Evolutionary conservation across 2,329 filamentous ascomycete genomes (phyloP), one percentile per base, ranked within the genome.

Genomic region (Sporothrix variecibatus): DNA sequence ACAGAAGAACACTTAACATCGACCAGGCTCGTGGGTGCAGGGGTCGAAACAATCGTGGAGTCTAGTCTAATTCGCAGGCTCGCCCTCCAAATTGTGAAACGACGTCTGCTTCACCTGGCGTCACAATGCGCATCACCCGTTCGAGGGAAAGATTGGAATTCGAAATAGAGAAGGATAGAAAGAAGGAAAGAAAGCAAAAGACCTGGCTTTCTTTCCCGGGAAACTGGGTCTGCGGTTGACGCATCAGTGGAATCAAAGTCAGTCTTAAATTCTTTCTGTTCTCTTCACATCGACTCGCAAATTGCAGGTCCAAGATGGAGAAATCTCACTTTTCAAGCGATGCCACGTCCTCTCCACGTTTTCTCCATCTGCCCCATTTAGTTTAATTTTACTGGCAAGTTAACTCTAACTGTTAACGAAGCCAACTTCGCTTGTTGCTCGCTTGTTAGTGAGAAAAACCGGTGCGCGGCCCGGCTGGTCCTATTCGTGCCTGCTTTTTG

Each of bases 91-190:
- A 20, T 17, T 15, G 40, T 74, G 73, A 74, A 74, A 74, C 73
- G 11, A 26, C 12, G 49, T 26, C 15, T 74, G 73, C 73, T 28
- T 74, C 73, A 74, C 38, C 38, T 43, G 69, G 68, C 58, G 70
- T 74, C 60, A 65, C 73, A 74, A 64, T 38, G 68, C 40, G 7
- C 56, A 71, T 64, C 65, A 31, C 26, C 56, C 49, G 38, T 43
- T 31, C 7, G 9, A 17, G 23, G 34, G 8, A 34, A 34, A 17
- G 15, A 20, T 20, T 49, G 43, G 43, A 49, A 17, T 12, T 12
- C 12, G 20, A 49, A 20, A 58, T 49, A 43, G 58, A 28, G 38
- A 9, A 28, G n/a, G n/a, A n/a, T n/a, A 71, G 58, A 9, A 43
- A 26, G 17, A 15, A 23, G 9, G 20, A 43, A 26, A 3, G 3